Base-by-base conservation (phyloP, 2,329 filamentous ascomycete species). In the Apiospora hydei region DNA sequence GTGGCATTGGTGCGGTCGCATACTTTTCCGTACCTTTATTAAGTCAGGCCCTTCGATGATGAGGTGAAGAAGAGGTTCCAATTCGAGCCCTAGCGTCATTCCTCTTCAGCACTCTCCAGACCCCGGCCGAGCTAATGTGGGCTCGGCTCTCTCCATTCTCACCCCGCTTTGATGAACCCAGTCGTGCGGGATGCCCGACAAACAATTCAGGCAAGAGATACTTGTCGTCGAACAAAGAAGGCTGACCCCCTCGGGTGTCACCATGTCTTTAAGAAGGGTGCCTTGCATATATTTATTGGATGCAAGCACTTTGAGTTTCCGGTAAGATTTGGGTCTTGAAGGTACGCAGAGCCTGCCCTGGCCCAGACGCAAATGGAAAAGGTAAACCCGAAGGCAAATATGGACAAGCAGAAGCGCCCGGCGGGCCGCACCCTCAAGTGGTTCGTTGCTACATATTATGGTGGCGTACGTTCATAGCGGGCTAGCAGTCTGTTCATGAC, bases 161-260 rank as follows among this genome's bases (percentile, higher is more conserved):
- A 41, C 30, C 57, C 57, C 57, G 57, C 57, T 64, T 64, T 64
- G 57, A 64, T 64, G 41, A 64, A 64, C 57, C 57, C 57, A 64
- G 34, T 41, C 34, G 34, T 64, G 34, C 18, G 57, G 34, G 51
- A 57, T 57, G 14, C 51, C 24, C 14, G 16, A 57, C 2, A 26
- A 34, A 34, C 11, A 24, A 11, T 51, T 51, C 49, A 24, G 21
- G 30, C 30, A 38, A 38, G 53, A 51, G 18, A 38, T 7, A 38
- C 26, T 61, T 61, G 53, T 38, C 18, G 34, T n/a, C 34, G 34
- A 41, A n/a, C 3, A 24, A n/a, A 41, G 34, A 18, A 21, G 57
- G 34, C 53, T 38, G 16, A 34, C 30, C 21, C 16, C 16, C 16
- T 41, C 18, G 18, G 57, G 57, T 64, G 18, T n/a, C 57, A 41